Evolutionary conservation across 768 basidiomycete species (phyloP).

Genomic region (Fomitopsis serialis): DNA sequence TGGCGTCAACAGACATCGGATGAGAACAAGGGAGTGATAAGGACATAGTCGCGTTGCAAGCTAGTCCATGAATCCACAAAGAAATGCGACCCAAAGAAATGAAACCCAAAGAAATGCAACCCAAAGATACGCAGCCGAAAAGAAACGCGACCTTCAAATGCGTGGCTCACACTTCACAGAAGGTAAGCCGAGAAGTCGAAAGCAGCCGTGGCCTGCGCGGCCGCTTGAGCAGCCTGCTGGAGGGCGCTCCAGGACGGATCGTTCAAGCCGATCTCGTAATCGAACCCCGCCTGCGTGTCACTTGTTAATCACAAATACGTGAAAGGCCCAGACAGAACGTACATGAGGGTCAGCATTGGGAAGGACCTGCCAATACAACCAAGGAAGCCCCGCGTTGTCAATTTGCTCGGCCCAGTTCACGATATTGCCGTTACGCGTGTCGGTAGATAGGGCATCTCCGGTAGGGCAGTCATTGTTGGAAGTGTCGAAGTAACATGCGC

Average conservation of each 20-base stretch:
- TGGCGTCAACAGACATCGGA: too few species aligned
- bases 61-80: too few species aligned
- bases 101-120: too few species aligned
- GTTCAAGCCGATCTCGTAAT: slow-evolving; percentile 19
- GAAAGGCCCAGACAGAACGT: slow-evolving; percentile 3
- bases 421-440: slow-evolving; percentile 28
- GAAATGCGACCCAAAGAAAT: too few species aligned
- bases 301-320: too few species aligned
- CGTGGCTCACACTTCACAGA: too few species aligned
- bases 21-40: too few species aligned
- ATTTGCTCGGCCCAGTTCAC: slow-evolving; percentile 27
- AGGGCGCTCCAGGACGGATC: slow-evolving; percentile 17
- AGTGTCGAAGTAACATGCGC: slow-evolving; percentile 22
- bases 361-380: slow-evolving; percentile 34
- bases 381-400: slow-evolving; percentile 29
- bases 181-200: slow-evolving; percentile 19
- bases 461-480: slow-evolving; percentile 24
- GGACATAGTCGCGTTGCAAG: too few species aligned
- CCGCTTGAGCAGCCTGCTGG: slow-evolving; percentile 11
- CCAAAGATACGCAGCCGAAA: too few species aligned
- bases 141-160: too few species aligned
- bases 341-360: slow-evolving; percentile 31
- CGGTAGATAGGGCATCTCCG: slow-evolving; percentile 16
- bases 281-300: not conserved
- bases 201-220: slow-evolving; percentile 10